Conservation (phyloP, 352 stramenopile species). For the Phytophthora fragariae region DNA sequence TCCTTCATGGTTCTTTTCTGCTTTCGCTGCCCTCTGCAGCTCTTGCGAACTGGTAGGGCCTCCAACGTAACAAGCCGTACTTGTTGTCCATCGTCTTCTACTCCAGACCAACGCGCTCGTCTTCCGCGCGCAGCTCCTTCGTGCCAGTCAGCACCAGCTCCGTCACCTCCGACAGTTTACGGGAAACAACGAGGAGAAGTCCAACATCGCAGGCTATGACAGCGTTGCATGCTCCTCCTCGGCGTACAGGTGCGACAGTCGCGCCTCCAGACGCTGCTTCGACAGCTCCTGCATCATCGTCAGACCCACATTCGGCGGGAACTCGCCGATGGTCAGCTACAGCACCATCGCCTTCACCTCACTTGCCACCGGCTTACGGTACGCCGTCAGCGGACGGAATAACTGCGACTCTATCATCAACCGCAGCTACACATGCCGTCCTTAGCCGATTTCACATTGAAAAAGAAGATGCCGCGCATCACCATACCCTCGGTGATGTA, state of each 20-base stretch:
- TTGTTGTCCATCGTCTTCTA: conserved; percentile 52
- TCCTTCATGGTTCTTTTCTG: too few relatives aligned
- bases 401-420: conserved; percentile 76
- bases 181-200: conserved; percentile 71
- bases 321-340: conserved; percentile 66
- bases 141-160: conserved; percentile 93
- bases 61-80: conserved; percentile 14
- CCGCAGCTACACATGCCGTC: conserved; percentile 66
- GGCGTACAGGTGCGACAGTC: conserved; percentile 95
- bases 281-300: conserved; percentile 89
- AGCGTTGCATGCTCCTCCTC: conserved; percentile 83
- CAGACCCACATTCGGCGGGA: conserved; percentile 94
- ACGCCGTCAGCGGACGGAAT: conserved; percentile 68
- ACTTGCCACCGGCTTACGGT: conserved; percentile 42
- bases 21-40: too few relatives aligned
- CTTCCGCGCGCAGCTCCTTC: conserved; percentile 57
- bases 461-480: conserved; percentile 70
- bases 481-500: conserved; percentile 66
- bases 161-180: conserved; percentile 71
- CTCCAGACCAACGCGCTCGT: conserved; percentile 31
- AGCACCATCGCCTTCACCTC: conserved; percentile 60
- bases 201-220: conserved; percentile 75
- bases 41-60: too few relatives aligned
- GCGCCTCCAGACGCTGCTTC: conserved; percentile 87
- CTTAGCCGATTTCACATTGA: conserved; percentile 68